Evolutionary conservation across 2,329 filamentous ascomycete species (phyloP).

Genomic region (Corynespora cassiicola): DNA sequence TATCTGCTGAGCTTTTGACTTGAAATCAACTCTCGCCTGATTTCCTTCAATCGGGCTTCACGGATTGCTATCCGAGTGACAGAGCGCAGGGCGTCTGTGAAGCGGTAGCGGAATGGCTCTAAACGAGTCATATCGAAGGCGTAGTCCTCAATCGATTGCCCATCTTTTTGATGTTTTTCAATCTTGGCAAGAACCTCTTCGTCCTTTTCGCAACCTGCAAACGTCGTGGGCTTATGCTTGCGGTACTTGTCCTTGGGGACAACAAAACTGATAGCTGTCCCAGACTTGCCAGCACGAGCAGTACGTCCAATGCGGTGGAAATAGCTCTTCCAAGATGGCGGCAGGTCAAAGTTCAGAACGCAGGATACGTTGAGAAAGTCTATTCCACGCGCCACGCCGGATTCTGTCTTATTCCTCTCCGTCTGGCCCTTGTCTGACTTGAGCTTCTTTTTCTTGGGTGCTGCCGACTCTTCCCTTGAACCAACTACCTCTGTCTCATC

Average conservation of each 20-base stretch:
- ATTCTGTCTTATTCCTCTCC: constrained; percentile 78
- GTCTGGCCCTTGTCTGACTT: constrained; percentile 69
- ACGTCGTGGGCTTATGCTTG: constrained; percentile 87
- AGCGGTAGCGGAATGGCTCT: constrained; percentile 89
- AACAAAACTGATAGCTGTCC: constrained; percentile 96
- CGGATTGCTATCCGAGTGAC: constrained; percentile 90
- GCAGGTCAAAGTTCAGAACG: constrained; percentile 97
- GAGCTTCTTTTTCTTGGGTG: constrained; percentile 42
- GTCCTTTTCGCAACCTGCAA: constrained; percentile 77
- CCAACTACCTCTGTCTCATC: constrained; percentile 89
- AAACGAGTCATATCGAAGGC: constrained; percentile 94
- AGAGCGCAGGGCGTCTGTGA: constrained; percentile 84
- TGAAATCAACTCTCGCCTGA: constrained; percentile 88
- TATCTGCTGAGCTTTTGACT: constrained; percentile 86
- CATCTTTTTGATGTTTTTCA: constrained; percentile 79
- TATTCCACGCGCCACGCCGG: constrained; percentile 93
- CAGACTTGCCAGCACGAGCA: constrained; percentile 85
- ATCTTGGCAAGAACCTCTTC: constrained; percentile 85
- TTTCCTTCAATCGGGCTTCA: constrained; percentile 85
- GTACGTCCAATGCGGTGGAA: constrained; percentile 97
- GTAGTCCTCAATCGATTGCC: constrained; percentile 86
- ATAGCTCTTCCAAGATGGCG: constrained; percentile 86
- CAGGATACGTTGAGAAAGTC: constrained; percentile 87
- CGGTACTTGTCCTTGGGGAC: constrained; percentile 81
- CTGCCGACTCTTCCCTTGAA: constrained; percentile 52